Conservation (phyloP, 1,284 basidiomycete species). For the Bjerkandera adusta region DNA sequence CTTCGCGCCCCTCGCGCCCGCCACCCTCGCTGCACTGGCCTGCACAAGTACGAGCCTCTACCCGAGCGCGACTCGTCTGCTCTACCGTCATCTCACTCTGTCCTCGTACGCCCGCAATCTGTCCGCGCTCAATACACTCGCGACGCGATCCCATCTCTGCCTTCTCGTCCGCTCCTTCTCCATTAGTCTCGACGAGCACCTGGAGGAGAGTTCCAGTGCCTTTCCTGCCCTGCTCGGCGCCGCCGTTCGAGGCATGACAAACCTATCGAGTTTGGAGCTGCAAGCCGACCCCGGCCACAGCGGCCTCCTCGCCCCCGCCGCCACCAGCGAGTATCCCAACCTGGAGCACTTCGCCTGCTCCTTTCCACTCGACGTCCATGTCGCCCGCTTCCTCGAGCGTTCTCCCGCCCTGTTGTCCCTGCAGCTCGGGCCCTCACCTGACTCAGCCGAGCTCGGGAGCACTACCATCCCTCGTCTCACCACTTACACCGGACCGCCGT, state of each 20-base stretch:
- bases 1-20: slow-evolving; percentile 28
- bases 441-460: slow-evolving; percentile 25
- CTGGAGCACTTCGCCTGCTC: slow-evolving; percentile 56
- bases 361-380: slow-evolving; percentile 54
- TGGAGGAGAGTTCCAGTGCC: slow-evolving; percentile 36
- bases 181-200: slow-evolving; percentile 43
- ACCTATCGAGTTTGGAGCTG: slow-evolving; percentile 55
- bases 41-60: slow-evolving; percentile 40
- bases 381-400: slow-evolving; percentile 54
- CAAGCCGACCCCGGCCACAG: slow-evolving; percentile 47
- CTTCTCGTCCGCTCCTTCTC: slow-evolving; percentile 57
- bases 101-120: slow-evolving; percentile 44
- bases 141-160: slow-evolving; percentile 49
- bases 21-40: slow-evolving; percentile 37
- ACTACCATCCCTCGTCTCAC: slow-evolving; percentile 47
- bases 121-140: slow-evolving; percentile 51
- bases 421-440: slow-evolving; percentile 31
- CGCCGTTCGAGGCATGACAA: slow-evolving; percentile 57
- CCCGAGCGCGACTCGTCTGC: slow-evolving; percentile 51
- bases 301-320: slow-evolving; percentile 46
- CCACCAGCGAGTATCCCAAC: slow-evolving; percentile 35
- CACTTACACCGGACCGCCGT: slow-evolving; percentile 59
- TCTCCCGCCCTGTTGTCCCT: slow-evolving; percentile 51
- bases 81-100: slow-evolving; percentile 57
- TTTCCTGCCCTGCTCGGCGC: slow-evolving; percentile 48